A percentile compares a stretch with the other conserved stretches of the same genome.
Conservation (phyloP, 2,329 filamentous ascomycete genomes). For the Aureobasidium sp. region DNA sequence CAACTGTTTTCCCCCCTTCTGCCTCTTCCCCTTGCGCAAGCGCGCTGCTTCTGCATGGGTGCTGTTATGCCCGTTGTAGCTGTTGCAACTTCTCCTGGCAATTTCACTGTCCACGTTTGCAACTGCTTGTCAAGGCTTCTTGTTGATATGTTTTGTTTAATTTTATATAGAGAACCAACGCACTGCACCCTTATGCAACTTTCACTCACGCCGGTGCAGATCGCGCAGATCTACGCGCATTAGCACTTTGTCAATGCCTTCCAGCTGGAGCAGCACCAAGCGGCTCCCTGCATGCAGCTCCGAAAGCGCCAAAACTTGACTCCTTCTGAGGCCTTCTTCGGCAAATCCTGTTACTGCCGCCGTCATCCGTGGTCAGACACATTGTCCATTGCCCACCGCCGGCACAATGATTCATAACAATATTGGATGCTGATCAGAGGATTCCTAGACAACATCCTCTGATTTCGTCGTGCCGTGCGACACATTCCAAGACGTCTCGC, state of each 20-base stretch:
- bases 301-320: slow-evolving; percentile 9
- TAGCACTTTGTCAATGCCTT: slow-evolving; percentile 6
- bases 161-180: slow-evolving; percentile 12
- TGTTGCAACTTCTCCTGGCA: slow-evolving; percentile 10
- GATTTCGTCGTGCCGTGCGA: neutral
- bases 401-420: neutral
- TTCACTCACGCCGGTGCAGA: slow-evolving; percentile 5
- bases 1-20: neutral
- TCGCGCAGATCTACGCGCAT: slow-evolving; percentile 10
- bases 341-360: neutral
- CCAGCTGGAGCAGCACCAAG: neutral
- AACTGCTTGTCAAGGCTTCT: neutral
- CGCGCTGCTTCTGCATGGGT: slow-evolving; percentile 6
- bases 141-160: slow-evolving; percentile 15
- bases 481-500: slow-evolving; percentile 10
- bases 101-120: slow-evolving; percentile 7
- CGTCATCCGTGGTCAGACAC: neutral
- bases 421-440: neutral
- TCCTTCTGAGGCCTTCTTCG: slow-evolving; percentile 3
- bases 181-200: slow-evolving; percentile 8
- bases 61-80: slow-evolving; percentile 6
- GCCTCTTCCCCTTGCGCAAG: slow-evolving; percentile 14
- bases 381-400: neutral
- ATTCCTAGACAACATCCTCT: neutral
- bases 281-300: slow-evolving; percentile 14